Base-by-base conservation (phyloP, 2,329 filamentous ascomycete genomes). In the Whalleya microplaca region DNA sequence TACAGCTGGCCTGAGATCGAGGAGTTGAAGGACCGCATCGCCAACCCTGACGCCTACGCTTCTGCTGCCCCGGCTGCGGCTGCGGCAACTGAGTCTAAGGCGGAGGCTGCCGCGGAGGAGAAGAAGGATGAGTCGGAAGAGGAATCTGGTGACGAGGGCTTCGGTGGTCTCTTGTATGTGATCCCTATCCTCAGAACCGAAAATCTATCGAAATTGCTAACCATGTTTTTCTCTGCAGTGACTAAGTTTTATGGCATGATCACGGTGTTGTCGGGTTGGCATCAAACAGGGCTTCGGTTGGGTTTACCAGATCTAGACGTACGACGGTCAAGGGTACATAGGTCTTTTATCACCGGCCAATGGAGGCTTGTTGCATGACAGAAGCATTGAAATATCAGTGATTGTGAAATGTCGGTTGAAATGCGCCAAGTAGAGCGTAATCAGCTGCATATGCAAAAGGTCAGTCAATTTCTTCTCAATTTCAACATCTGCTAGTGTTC, bases 1-100 rank as follows among this genome's bases (percentile, higher is more conserved):
- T 89, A 89, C 85, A 89, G 87, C 80, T 99, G 95, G 94, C 88
- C 93, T 72, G 92, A 91, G 80, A 96, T 99, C 73, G 88, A 96
- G 73, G 85, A 96, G 81, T 90, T 99, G 83, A 99, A 99, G 90
- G 95, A 99, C 83, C 92, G 95, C 78, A 97, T 99, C 73, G 92
- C 92, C 81, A 98, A 99, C 87, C 96, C 96, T 69, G 95, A 99
- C 53, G 92, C 92, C 53, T 99, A 98, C 78, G 95, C 94, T 65
- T 77, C 91, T 47, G 83, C 93, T 66, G 92, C 89, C 66, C 92
- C 94, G 56, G 85, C 76, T 64, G 89, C 87, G 55, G 82, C 81
- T 58, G 80, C 85, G 54, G 78, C 79, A 12, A 37, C 32, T 51
- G 74, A 78, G 46, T 76, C 78, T 59, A 79, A 78, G 62, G 77